phyloP scores from a whole-genome alignment of 768 basidiomycete species.

The Tulasnella sp. region DNA sequence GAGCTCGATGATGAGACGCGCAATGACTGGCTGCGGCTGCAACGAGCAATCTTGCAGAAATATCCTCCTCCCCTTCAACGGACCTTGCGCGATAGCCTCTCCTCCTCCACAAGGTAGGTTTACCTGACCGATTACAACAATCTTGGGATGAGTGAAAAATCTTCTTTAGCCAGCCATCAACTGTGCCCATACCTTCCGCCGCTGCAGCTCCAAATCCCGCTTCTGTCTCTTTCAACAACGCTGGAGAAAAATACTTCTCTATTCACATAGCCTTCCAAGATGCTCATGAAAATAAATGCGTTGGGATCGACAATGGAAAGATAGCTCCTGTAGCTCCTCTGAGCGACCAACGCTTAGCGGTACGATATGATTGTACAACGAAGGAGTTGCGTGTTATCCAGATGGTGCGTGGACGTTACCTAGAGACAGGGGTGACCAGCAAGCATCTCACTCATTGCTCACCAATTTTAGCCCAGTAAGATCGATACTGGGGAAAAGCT shows the following conservation, averaged over 20 bases:
- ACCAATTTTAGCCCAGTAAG: neutral
- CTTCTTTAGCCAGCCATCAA: neutral
- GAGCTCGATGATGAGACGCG: neutral
- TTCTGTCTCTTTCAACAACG: neutral
- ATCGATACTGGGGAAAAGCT: too few species aligned
- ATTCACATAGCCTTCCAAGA: neutral
- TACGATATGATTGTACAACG: neutral
- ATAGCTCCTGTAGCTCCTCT: neutral
- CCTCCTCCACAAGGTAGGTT: neutral
- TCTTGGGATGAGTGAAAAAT: neutral
- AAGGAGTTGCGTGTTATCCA: neutral
- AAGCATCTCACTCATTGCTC: neutral
- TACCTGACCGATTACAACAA: neutral
- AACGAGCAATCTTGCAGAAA: neutral
- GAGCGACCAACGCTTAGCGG: neutral
- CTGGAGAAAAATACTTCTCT: neutral
- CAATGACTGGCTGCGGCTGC: neutral
- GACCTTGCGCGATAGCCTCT: neutral
- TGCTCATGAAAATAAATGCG: neutral
- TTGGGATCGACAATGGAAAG: neutral
- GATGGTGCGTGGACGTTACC: neutral
- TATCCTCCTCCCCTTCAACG: neutral
- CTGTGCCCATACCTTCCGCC: neutral
- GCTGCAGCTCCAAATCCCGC: neutral
- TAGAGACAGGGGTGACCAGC: neutral